These are phyloP conservation scores for Yueomyces sp. DNA, from an alignment of 805 yeast species.

Conservation along the genomic window DNA sequence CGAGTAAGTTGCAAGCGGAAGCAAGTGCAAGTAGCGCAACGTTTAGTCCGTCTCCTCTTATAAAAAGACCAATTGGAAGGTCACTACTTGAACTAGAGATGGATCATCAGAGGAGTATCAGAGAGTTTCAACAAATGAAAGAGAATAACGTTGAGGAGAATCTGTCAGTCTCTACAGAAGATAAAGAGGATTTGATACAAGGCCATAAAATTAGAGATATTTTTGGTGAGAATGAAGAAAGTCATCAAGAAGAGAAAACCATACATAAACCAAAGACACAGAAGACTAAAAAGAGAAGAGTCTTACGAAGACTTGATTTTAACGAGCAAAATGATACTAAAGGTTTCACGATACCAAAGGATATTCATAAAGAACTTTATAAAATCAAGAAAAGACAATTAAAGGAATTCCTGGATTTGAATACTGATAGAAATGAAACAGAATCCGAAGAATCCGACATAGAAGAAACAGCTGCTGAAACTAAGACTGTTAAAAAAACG, in stretches of 20 bases:
- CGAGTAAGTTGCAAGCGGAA: background rate
- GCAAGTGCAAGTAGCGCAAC: background rate
- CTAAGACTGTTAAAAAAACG: conserved; percentile 2
- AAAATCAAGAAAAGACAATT: conserved; percentile 15
- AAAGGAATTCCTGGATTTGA: conserved; percentile 6
- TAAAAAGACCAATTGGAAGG: conserved; percentile 15
- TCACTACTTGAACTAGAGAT: conserved; percentile 17
- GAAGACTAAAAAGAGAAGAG: conserved; percentile 5
- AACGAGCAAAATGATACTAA: background rate
- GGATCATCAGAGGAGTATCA: conserved; percentile 18
- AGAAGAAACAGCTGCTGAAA: background rate
- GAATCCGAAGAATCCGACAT: conserved; percentile 9
- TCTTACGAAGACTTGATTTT: conserved; percentile 4
- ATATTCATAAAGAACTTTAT: conserved; percentile 14
- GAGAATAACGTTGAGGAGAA: conserved; percentile 2
- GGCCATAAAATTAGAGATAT: conserved; percentile 2
- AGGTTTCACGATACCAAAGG: conserved; percentile 3
- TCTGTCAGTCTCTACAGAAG: conserved; percentile 3
- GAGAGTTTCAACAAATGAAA: conserved; percentile 7
- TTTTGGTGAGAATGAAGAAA: conserved; percentile 9
- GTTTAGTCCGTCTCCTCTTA: conserved; percentile 20
- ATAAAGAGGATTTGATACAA: conserved; percentile 9
- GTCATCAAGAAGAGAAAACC: conserved; percentile 4
- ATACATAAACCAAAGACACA: background rate
- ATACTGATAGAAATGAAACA: background rate